Base-by-base conservation (phyloP, 495 filamentous ascomycete genomes). In the Amorphotheca resinae region DNA sequence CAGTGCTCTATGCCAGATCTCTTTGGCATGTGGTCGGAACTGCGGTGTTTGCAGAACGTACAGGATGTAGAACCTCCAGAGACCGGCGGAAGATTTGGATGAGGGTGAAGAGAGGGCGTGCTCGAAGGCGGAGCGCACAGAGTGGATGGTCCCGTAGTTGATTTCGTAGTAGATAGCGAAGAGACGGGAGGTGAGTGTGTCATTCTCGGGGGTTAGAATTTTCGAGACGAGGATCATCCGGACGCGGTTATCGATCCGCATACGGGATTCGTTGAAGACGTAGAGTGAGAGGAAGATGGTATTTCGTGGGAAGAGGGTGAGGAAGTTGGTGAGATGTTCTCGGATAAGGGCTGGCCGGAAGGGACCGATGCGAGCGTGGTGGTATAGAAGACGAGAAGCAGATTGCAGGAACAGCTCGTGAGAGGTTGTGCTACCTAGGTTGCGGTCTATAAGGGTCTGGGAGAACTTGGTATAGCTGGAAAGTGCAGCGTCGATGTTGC, bases 211-310 rank as follows among this genome's bases (percentile, higher is more conserved):
- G 9, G 49, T 50, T 4, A 74, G 57, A 14, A 74, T 59, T 12
- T 64, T 55, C 23, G 70, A 59, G 16, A 65, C 58, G 28, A 84
- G 56, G 15, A 79, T 64, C 4, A 66, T 65, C 16, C 83, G 73
- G 31, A 91, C 69, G 25, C 80, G 80, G 49, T 89, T 81, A 44
- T 82, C 70, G 45, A 94, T 72, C 25, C 72, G 74, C 15, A 82
- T 66, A 4, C 76, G 68, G 11, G 74, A 61, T 52, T 85, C 76
- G 52, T 81, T 77, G 77, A 77, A 87, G 8, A 72, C 66, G 56
- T 79, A 80, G 11, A 88, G 64, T 12, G 71, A 63, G 38, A 89
- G 70, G 48, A 95, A 80, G 26, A 87, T 70, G 1, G 80, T 84
- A 64, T 94, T 95, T 22, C 70, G 64, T 0, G 87, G 87, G 59